phyloP scores from a whole-genome alignment of 2,329 filamentous ascomycete species.

The Arthroderma sp. region DNA sequence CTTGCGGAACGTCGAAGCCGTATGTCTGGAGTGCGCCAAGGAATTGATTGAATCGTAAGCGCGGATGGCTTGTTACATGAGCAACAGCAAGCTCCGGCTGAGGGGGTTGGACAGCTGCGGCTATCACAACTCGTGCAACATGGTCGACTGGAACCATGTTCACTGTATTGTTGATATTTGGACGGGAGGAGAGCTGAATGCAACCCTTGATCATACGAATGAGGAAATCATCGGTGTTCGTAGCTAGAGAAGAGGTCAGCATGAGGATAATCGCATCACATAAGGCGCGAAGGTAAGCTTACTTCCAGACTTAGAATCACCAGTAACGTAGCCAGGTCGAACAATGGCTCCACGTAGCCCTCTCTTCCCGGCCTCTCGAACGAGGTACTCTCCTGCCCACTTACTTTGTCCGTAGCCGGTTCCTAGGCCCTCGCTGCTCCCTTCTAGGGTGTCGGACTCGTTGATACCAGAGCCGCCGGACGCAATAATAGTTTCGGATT shows the following conservation, averaged over 20 bases:
- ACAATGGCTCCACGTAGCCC: conserved; percentile 65
- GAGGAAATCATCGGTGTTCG: conserved; percentile 79
- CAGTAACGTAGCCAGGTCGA: conserved; percentile 74
- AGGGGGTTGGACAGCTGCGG: conserved; percentile 54
- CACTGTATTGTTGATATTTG: conserved; percentile 70
- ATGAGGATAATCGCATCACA: too few species aligned
- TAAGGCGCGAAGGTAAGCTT: conserved; percentile 8
- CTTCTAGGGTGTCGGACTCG: conserved; percentile 66
- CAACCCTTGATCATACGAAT: conserved; percentile 79
- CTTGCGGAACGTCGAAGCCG: conserved; percentile 56
- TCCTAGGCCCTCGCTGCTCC: conserved; percentile 60
- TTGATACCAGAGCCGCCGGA: conserved; percentile 52
- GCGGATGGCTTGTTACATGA: conserved; percentile 68
- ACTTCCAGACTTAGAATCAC: conserved; percentile 52
- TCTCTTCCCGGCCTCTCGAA: conserved; percentile 62
- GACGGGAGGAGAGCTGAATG: conserved; percentile 60
- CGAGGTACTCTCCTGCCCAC: conserved; percentile 63
- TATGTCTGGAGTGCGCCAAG: conserved; percentile 57
- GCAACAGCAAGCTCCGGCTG: conserved; percentile 46
- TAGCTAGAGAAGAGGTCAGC: conserved; percentile 27
- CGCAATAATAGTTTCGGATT: conserved; percentile 50
- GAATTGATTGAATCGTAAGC: conserved; percentile 65
- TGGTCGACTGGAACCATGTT: conserved; percentile 82
- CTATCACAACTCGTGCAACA: conserved; percentile 67
- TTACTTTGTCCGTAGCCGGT: conserved; percentile 89